phyloP scores from a whole-genome alignment of 192 early-diverging fungal genomes.

The Backusella sp. region DNA sequence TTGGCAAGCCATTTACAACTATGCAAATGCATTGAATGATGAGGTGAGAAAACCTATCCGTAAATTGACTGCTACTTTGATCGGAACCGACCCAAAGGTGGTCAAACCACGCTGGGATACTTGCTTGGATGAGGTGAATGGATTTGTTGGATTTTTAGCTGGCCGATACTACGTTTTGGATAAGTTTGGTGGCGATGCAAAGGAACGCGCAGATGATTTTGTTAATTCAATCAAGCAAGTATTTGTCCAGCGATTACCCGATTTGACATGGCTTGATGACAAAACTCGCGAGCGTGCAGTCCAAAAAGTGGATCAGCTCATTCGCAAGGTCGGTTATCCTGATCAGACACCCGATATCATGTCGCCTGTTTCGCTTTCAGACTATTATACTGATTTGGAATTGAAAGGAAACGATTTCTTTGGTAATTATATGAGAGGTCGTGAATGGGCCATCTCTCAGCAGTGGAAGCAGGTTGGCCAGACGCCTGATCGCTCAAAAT shows the following conservation, averaged over 20 bases:
- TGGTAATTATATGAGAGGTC: slow-evolving; percentile 35
- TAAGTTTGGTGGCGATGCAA: slow-evolving; percentile 46
- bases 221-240: slow-evolving; percentile 39
- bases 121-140: slow-evolving; percentile 38
- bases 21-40: slow-evolving; percentile 37
- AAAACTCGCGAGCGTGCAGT: slow-evolving; percentile 40
- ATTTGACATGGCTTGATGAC: slow-evolving; percentile 47
- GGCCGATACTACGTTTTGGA: slow-evolving; percentile 47
- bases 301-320: slow-evolving; percentile 41
- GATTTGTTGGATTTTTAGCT: slow-evolving; percentile 36
- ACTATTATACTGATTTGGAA: slow-evolving; percentile 37
- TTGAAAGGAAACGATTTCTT: slow-evolving; percentile 39
- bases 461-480: slow-evolving; percentile 36
- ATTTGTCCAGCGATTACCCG: slow-evolving; percentile 38
- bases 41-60: slow-evolving; percentile 40
- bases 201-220: slow-evolving; percentile 48
- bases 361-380: slow-evolving; percentile 40
- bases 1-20: slow-evolving; percentile 45
- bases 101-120: slow-evolving; percentile 49
- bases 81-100: slow-evolving; percentile 45
- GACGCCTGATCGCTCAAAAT: slow-evolving; percentile 32
- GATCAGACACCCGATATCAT: slow-evolving; percentile 34
- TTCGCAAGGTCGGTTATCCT: slow-evolving; percentile 50
- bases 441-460: slow-evolving; percentile 12
- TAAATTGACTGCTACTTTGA: slow-evolving; percentile 35